Base-by-base conservation (phyloP, 2,329 filamentous ascomycete genomes). In the Didymella lethalis region DNA sequence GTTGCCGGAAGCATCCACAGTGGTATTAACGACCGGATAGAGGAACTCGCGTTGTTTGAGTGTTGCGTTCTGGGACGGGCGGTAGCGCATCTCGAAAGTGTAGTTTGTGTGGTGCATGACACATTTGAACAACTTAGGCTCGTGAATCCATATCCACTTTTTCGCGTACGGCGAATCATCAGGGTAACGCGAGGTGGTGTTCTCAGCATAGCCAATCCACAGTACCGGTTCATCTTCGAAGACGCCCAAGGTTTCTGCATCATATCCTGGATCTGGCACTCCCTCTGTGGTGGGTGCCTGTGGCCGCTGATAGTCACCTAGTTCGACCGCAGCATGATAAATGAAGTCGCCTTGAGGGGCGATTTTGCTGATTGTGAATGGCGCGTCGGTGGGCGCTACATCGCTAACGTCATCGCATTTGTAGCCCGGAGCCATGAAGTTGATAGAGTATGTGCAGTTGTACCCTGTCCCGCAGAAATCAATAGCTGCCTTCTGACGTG, bases 381-480 rank as follows among this genome's bases (percentile, higher is more conserved):
- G 73, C 4, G 68, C 57, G 16, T 66, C 60, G 1, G 52, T 48
- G 12, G 48, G 46, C 5, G 62, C 48, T 8, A 61, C 46, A 18
- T 68, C 46, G 7, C 47, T 65, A 40, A 71, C 61, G 20, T 76
- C 67, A 11, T 73, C 68, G 48, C 76, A 77, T 48, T 75, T 73
- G 60, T 78, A 78, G 4, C 75, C 76, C 6, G 75, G 76, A 12
- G 68, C 76, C 34, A 68, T 18, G 48, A 78, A 77, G 7, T 60
- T 69, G 51, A 77, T 70, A 0, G 62, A 49, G 34, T 77, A 78
- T 1, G 74, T 75, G 56, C 75, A 77, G 40, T 78, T 77, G 65
- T 64, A 78, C 31, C 72, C 69, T 23, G 66, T 52, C 2, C 71
- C 75, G 38, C 76, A 78, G 11, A 70, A 66, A 5, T 67, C 57